Percentiles rank a stretch among this genome's conserved stretches.
phyloP scores from a whole-genome alignment of 2,329 filamentous ascomycete species.

The Pseudocercospora vitis region DNA sequence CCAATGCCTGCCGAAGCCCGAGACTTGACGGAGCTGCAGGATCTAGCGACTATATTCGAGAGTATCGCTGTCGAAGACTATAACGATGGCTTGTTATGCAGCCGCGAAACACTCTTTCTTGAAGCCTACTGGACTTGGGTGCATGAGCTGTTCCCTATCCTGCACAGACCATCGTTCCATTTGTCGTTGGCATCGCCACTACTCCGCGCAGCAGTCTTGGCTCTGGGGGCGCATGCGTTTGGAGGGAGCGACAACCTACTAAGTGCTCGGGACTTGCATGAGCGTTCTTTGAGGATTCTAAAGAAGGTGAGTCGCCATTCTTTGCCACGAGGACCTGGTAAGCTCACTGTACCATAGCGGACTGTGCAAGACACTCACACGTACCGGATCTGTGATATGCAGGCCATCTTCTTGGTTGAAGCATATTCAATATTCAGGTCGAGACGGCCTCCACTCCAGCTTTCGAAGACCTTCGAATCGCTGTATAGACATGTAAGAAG shows the following conservation, averaged over 20 bases:
- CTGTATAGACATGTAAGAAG: slow-evolving; percentile 32
- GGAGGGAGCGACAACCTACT: slow-evolving; percentile 33
- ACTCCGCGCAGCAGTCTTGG: slow-evolving; percentile 47
- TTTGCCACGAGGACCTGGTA: not conserved
- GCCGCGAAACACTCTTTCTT: slow-evolving; percentile 41
- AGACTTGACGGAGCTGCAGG: slow-evolving; percentile 24
- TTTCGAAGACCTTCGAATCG: slow-evolving; percentile 42
- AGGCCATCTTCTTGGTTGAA: slow-evolving; percentile 48
- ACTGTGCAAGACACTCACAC: slow-evolving; percentile 27
- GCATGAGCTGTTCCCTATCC: slow-evolving; percentile 47
- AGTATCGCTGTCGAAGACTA: slow-evolving; percentile 7
- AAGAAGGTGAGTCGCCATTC: slow-evolving; percentile 24
- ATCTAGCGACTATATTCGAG: not conserved
- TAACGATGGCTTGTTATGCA: not conserved
- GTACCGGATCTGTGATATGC: slow-evolving; percentile 42
- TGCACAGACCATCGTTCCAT: slow-evolving; percentile 45
- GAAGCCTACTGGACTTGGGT: slow-evolving; percentile 48
- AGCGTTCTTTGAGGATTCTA: slow-evolving; percentile 44
- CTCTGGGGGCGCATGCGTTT: slow-evolving; percentile 45
- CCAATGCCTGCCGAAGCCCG: slow-evolving; percentile 17
- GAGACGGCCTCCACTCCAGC: slow-evolving; percentile 39
- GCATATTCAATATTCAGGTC: slow-evolving; percentile 45
- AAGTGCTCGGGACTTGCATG: slow-evolving; percentile 43
- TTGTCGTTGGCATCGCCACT: slow-evolving; percentile 42
- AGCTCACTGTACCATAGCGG: slow-evolving; percentile 14